Evolutionary conservation across 2,329 filamentous ascomycete species (phyloP), one percentile per base, ranked within the genome.

Genomic region (Clarireedia hainanense): DNA sequence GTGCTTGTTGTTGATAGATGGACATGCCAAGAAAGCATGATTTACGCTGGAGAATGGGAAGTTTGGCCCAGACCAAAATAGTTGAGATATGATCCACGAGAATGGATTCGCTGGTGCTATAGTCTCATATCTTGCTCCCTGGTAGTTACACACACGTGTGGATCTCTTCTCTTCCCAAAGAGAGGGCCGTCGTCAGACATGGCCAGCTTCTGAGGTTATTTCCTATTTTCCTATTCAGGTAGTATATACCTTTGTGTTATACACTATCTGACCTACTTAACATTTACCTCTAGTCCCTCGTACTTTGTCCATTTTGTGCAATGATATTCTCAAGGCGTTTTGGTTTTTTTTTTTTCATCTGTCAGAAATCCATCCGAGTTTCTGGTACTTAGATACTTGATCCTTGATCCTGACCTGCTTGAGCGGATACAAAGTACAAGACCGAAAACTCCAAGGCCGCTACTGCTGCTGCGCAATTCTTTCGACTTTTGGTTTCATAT

Each of bases 361-460:
- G 49, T 34, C 17, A 36, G 39, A 27, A 30, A 30, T 50, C 15
- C 39, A 55, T 45, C 52, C 52, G 37, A 46, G 52, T 45, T 55
- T 12, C 23, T 50, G 52, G 46, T 55, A 55, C 46, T 50, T 49
- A 24, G 39, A 54, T 23, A 48, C 52, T 26, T 53, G 47, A 54
- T 54, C 50, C 46, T 52, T 52, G 30, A 34, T 12, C 30, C 30
- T 4, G 10, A 34, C 30, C 30, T 34, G 30, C 10, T 34, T 9
- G 20, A 52, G 40, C 50, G 47, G 52, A 24, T 49, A 17, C 47
- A 20, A 43, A 26, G 52, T 45, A 55, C 52, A 14, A 50, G 52
- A 55, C 50, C 52, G 52, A 55, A 43, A 55, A 50, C 47, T 55
- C 26, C 52, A 50, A 50, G 47, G 10, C 4, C 39, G 48, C 47